A percentile compares a stretch with the other conserved stretches of the same genome.
phyloP scores from a whole-genome alignment of 768 basidiomycete species.

The Russula lepida region DNA sequence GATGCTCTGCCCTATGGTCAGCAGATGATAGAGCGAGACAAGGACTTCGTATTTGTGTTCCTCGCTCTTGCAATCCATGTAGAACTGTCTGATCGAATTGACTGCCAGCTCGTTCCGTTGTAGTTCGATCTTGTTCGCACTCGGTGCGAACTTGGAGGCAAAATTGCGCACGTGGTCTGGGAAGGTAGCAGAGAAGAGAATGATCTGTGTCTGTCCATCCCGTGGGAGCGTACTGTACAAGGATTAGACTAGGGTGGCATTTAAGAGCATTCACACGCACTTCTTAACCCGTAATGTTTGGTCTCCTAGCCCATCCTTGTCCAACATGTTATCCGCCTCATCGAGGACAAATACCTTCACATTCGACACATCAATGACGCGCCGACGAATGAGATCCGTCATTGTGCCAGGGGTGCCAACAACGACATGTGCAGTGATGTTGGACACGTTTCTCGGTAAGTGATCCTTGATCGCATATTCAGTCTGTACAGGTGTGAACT shows the following conservation, averaged over 20 bases:
- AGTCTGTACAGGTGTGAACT: slow-evolving; percentile 87
- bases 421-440: slow-evolving; percentile 80
- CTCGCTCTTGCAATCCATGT: slow-evolving; percentile 90
- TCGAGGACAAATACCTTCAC: slow-evolving; percentile 94
- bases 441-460: slow-evolving; percentile 53
- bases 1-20: slow-evolving; percentile 97
- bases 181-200: slow-evolving; percentile 98
- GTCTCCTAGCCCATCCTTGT: slow-evolving; percentile 87
- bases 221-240: slow-evolving; percentile 48
- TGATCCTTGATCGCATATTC: slow-evolving; percentile 94
- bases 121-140: slow-evolving; percentile 93
- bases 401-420: slow-evolving; percentile 97
- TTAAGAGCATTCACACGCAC: slow-evolving; percentile 38
- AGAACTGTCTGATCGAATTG: slow-evolving; percentile 93
- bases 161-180: slow-evolving; percentile 89
- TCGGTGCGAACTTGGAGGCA: slow-evolving; percentile 86
- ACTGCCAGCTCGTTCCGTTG: slow-evolving; percentile 91
- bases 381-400: slow-evolving; percentile 73
- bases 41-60: slow-evolving; percentile 94
- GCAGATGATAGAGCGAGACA: slow-evolving; percentile 76
- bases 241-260: not conserved
- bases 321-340: slow-evolving; percentile 99
- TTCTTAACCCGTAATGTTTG: slow-evolving; percentile 92
- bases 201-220: slow-evolving; percentile 57
- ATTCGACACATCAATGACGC: slow-evolving; percentile 66